phyloP scores from a whole-genome alignment of 306 rosid genomes.

The Cucurbita pepo region DNA sequence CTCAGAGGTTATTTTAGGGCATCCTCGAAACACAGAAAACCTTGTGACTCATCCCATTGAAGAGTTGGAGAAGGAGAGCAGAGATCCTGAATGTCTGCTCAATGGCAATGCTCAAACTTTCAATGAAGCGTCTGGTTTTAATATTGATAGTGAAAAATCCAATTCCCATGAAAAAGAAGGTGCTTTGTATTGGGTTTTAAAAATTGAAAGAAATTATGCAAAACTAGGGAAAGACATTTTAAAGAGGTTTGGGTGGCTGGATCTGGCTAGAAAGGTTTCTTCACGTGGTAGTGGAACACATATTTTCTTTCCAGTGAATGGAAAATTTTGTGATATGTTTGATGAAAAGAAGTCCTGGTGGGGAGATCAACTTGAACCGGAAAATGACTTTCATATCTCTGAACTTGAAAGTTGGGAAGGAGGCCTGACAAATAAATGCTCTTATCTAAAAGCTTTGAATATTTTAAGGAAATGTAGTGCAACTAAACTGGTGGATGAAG shows the following conservation, averaged over 20 bases:
- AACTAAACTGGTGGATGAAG: conserved; percentile 30
- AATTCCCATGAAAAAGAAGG: conserved; percentile 12
- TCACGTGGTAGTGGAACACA: conserved; percentile 42
- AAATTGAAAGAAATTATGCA: conserved; percentile 54
- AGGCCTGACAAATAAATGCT: conserved; percentile 19
- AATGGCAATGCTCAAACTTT: conserved; percentile 12
- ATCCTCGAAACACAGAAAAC: conserved; percentile 12
- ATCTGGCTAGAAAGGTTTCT: conserved; percentile 54
- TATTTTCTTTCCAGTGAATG: conserved; percentile 58
- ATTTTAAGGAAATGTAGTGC: conserved; percentile 53
- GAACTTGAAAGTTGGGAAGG: conserved; percentile 19
- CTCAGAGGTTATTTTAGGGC: conserved; percentile 18
- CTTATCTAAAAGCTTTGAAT: conserved; percentile 32
- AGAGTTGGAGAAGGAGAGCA: conserved; percentile 10
- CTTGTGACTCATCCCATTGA: conserved; percentile 12
- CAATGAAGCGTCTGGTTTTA: conserved; percentile 19
- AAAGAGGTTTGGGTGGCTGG: conserved; percentile 91
- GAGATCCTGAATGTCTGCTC: conserved; percentile 11
- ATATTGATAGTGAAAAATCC: conserved; percentile 14
- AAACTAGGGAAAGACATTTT: conserved; percentile 70
- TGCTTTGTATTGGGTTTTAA: conserved; percentile 38
- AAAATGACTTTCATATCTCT: conserved; percentile 16
- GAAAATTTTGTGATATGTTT: conserved; percentile 27
- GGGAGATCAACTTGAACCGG: conserved; percentile 19
- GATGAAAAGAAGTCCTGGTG: conserved; percentile 20